phyloP scores from a whole-genome alignment of 2,329 filamentous ascomycete species.

The Xylariaceae sp. region DNA sequence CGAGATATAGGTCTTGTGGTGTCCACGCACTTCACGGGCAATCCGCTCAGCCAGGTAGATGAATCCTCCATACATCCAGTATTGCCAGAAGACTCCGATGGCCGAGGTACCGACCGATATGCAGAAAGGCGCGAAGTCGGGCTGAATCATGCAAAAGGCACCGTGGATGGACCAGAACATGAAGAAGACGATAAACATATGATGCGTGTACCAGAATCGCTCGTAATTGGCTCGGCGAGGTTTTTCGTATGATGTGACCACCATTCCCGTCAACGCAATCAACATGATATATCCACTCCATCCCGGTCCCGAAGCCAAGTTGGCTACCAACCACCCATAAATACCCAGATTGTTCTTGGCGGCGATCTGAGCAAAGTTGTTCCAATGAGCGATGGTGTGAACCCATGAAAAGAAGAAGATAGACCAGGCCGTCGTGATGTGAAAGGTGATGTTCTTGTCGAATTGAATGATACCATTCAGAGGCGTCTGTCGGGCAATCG shows the following conservation, averaged over 20 bases:
- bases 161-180: slow-evolving; percentile 89
- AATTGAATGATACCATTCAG: slow-evolving; percentile 84
- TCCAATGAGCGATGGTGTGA: slow-evolving; percentile 82
- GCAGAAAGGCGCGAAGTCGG: slow-evolving; percentile 76
- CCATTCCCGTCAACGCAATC: slow-evolving; percentile 72
- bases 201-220: slow-evolving; percentile 87
- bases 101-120: slow-evolving; percentile 60
- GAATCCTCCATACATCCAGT: slow-evolving; percentile 82
- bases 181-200: slow-evolving; percentile 85
- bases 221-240: slow-evolving; percentile 77
- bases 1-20: slow-evolving; percentile 80
- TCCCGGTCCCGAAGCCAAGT: slow-evolving; percentile 74
- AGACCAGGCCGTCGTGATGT: slow-evolving; percentile 80
- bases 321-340: slow-evolving; percentile 72
- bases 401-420: slow-evolving; percentile 87
- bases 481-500: slow-evolving; percentile 72
- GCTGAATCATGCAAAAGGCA: slow-evolving; percentile 86
- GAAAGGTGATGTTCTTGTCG: slow-evolving; percentile 86
- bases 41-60: slow-evolving; percentile 76
- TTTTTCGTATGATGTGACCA: slow-evolving; percentile 72
- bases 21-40: slow-evolving; percentile 71
- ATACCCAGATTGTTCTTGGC: slow-evolving; percentile 72
- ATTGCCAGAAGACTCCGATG: slow-evolving; percentile 81
- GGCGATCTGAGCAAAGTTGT: slow-evolving; percentile 76
- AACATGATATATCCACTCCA: slow-evolving; percentile 88